Conservation (phyloP, 495 filamentous ascomycete genomes). For the Podospora fimiseda region DNA sequence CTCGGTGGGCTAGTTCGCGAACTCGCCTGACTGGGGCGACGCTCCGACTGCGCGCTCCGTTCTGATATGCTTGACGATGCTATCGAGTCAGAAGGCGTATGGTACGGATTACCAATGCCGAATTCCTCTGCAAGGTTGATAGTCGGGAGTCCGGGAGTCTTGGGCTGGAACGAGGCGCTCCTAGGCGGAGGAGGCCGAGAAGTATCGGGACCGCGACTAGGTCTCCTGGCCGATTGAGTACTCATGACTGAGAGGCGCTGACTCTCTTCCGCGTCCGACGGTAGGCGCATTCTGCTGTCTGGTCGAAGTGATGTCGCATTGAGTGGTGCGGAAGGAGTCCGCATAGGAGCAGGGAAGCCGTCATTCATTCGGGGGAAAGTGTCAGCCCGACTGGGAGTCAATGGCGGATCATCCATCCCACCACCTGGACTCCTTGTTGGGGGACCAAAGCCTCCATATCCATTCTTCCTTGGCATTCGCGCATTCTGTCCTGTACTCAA, state of each 20-base stretch:
- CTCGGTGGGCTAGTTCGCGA: conserved; percentile 62
- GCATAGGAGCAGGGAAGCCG: conserved; percentile 28
- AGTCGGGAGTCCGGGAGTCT: conserved; percentile 30
- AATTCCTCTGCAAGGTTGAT: conserved; percentile 48
- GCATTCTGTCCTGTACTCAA: conserved; percentile 30
- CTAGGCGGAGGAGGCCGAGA: conserved; percentile 45
- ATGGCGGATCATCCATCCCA: conserved; percentile 31
- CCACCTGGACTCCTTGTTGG: conserved; percentile 28
- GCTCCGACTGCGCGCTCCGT: conserved; percentile 34
- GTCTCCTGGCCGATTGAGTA: conserved; percentile 28
- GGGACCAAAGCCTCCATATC: conserved; percentile 45
- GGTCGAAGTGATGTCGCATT: conserved; percentile 21
- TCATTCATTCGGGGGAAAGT: conserved; percentile 47
- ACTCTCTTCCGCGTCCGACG: conserved; percentile 21
- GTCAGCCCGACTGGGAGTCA: conserved; percentile 43
- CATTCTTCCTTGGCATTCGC: conserved; percentile 39
- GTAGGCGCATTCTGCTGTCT: conserved; percentile 27
- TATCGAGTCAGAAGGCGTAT: conserved; percentile 59
- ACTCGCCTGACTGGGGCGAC: conserved; percentile 58
- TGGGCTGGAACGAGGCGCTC: conserved; percentile 33
- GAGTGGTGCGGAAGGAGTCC: conserved; percentile 41
- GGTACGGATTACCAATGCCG: conserved; percentile 50
- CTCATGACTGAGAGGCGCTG: conserved; percentile 10
- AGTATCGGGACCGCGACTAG: conserved; percentile 44
- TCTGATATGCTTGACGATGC: conserved; percentile 60